phyloP scores from a whole-genome alignment of 2,329 filamentous ascomycete species.

The Penicillium sclerotiorum region DNA sequence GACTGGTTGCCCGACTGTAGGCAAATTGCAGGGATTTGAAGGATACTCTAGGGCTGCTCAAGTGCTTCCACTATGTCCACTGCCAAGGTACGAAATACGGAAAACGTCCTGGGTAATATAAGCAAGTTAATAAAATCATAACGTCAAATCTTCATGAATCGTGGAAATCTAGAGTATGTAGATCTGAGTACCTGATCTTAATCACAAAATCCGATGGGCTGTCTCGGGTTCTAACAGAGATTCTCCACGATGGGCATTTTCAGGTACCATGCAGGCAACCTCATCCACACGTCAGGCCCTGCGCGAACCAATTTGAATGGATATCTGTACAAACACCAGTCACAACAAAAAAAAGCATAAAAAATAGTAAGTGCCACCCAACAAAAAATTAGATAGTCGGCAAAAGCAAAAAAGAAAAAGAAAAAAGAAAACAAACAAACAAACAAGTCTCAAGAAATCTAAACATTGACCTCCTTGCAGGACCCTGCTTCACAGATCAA shows the following conservation, averaged over 20 bases:
- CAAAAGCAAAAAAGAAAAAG: conserved; percentile 1
- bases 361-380: neutral
- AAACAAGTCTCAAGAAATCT: conserved; percentile 1
- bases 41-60: too few relatives aligned
- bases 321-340: neutral
- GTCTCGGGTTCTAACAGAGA: neutral
- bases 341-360: neutral
- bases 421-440: neutral
- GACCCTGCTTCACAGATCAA: conserved; percentile 42
- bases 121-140: too few relatives aligned
- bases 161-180: neutral
- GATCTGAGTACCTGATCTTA: neutral
- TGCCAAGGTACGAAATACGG: too few relatives aligned
- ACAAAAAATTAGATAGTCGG: too few relatives aligned
- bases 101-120: too few relatives aligned
- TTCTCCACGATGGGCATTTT: neutral
- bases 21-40: neutral
- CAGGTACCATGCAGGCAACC: conserved; percentile 1
- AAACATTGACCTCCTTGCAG: conserved; percentile 41
- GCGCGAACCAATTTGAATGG: neutral
- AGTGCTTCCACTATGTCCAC: too few relatives aligned
- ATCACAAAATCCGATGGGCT: neutral
- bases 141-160: neutral
- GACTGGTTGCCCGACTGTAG: neutral
- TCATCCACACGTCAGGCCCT: neutral